Evolutionary conservation across 257 asterid species (phyloP).

Genomic region (Rehmannia glutinosa): DNA sequence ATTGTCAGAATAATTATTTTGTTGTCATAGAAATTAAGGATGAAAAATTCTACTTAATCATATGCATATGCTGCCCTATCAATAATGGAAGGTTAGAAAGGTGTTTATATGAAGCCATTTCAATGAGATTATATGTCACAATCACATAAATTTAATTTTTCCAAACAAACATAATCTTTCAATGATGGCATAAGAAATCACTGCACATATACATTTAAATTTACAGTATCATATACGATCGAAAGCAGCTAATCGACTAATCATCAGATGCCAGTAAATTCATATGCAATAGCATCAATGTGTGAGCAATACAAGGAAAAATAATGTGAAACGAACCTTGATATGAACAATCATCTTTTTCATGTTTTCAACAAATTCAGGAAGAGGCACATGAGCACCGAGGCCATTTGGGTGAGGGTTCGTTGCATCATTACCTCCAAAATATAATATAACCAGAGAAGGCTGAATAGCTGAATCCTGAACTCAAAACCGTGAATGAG

Average conservation of each 20-base stretch:
- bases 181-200: too few relatives aligned
- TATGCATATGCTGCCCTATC: too few relatives aligned
- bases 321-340: conserved; percentile 34
- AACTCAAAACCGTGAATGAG: not conserved
- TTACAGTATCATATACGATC: too few relatives aligned
- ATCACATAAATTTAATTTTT: too few relatives aligned
- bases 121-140: too few relatives aligned
- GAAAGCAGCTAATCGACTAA: too few relatives aligned
- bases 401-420: conserved; percentile 44
- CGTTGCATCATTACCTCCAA: conserved; percentile 63
- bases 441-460: conserved; percentile 55
- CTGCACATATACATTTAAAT: too few relatives aligned
- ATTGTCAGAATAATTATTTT: not conserved
- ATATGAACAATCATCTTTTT: conserved; percentile 44
- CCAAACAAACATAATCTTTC: too few relatives aligned
- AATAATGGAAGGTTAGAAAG: too few relatives aligned
- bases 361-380: conserved; percentile 57
- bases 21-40: not conserved
- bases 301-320: not conserved
- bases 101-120: too few relatives aligned
- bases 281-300: not conserved
- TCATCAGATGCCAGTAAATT: not conserved
- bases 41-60: too few relatives aligned
- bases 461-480: conserved; percentile 62
- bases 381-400: conserved; percentile 64